These are phyloP conservation scores for Aspergillus olivimuriae DNA, from an alignment of 495 filamentous ascomycete genomes.

Conservation along the genomic window DNA sequence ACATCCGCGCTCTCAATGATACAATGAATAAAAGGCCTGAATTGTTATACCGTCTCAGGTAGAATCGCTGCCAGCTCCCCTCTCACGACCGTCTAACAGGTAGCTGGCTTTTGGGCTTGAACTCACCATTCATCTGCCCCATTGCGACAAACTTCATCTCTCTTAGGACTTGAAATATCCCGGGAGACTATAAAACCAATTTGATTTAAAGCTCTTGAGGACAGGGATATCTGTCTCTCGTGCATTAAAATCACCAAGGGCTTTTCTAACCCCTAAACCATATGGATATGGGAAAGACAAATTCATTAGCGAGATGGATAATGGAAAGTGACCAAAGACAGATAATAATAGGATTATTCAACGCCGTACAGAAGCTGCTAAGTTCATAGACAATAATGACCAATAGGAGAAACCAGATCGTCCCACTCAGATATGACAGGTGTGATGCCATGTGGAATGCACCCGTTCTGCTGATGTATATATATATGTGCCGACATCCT, in stretches of 20 bases:
- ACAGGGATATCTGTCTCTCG: neutral
- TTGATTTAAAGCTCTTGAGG: neutral
- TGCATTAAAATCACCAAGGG: slow-evolving; percentile 60
- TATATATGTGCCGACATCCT: too few relatives aligned
- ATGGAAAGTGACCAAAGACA: slow-evolving; percentile 60
- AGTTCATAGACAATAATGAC: too few relatives aligned
- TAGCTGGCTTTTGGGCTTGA: slow-evolving; percentile 36
- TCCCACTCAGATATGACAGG: too few relatives aligned
- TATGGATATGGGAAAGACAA: slow-evolving; percentile 68
- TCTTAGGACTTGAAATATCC: slow-evolving; percentile 68
- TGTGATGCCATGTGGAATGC: too few relatives aligned
- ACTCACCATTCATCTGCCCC: slow-evolving; percentile 58
- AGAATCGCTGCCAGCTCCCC: neutral
- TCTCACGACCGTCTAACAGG: neutral
- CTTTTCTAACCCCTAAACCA: slow-evolving; percentile 55
- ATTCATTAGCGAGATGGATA: slow-evolving; percentile 60
- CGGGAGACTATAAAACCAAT: slow-evolving; percentile 40
- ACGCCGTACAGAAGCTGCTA: too few relatives aligned
- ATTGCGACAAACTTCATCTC: slow-evolving; percentile 67
- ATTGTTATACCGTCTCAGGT: neutral
- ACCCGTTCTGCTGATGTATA: too few relatives aligned
- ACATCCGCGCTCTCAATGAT: slow-evolving; percentile 5
- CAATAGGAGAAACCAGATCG: too few relatives aligned
- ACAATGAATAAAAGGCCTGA: slow-evolving; percentile 3
- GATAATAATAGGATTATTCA: slow-evolving; percentile 53